Evolutionary conservation across 1,284 basidiomycete species (phyloP).

Genomic region (Sutorius eximius): DNA sequence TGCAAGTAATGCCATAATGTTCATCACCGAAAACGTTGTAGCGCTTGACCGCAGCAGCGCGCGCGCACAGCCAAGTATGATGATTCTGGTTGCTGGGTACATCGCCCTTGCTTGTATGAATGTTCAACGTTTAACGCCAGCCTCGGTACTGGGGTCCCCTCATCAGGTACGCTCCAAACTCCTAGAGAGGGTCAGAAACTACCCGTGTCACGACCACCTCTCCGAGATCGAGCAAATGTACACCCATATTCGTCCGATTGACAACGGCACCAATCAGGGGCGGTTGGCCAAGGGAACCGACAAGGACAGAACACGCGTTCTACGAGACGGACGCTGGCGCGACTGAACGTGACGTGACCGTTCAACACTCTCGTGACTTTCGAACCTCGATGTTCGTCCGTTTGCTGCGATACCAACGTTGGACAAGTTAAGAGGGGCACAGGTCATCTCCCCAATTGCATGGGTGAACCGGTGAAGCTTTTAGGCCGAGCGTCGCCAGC

Average conservation of each 20-base stretch:
- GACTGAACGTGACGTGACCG: constrained; percentile 8
- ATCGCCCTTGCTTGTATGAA: neutral
- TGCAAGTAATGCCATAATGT: neutral
- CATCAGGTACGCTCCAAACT: constrained; percentile 1
- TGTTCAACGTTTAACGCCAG: neutral
- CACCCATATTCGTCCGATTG: neutral
- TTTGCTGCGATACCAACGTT: constrained; percentile 43
- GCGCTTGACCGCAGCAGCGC: constrained; percentile 54
- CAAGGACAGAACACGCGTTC: neutral
- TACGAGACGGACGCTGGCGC: neutral
- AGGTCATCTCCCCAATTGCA: constrained; percentile 37
- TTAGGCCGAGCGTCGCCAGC: neutral
- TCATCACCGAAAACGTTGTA: constrained; percentile 35
- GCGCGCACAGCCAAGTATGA: neutral
- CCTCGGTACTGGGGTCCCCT: neutral
- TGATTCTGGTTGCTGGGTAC: neutral
- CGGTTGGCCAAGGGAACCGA: constrained; percentile 1
- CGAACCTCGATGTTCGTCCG: constrained; percentile 21
- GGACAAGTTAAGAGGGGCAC: constrained; percentile 33
- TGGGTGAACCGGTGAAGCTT: neutral
- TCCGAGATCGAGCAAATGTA: neutral
- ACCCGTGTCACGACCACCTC: constrained; percentile 3
- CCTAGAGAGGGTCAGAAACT: neutral
- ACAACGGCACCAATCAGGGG: constrained; percentile 1
- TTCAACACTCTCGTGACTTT: constrained; percentile 52